Evolutionary conservation across 164 flowering plant genomes (phyloP).

Genomic region (Stephania yunnanensis): DNA sequence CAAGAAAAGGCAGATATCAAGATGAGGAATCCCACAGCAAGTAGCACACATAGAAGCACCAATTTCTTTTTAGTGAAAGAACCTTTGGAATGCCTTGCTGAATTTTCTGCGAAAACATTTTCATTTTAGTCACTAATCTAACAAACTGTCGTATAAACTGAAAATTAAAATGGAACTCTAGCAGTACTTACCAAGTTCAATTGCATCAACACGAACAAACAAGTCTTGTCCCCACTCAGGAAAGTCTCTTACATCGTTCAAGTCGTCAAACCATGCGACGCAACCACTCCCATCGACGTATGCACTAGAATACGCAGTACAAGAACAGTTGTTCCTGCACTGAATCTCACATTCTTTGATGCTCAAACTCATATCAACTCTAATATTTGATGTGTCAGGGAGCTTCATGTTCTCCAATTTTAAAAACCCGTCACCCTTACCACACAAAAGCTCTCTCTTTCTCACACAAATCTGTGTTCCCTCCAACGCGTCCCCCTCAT

Average conservation of each 20-base stretch:
- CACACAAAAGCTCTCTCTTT: slow-evolving; percentile 1
- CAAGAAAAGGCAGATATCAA: neutral
- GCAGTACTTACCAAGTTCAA: neutral
- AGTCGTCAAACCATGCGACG: neutral
- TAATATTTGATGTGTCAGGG: slow-evolving; percentile 5
- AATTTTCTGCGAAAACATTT: neutral
- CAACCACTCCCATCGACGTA: neutral
- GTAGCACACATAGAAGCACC: neutral
- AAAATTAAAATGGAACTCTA: neutral
- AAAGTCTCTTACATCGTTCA: slow-evolving; percentile 4
- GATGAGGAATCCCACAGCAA: neutral
- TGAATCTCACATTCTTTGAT: neutral
- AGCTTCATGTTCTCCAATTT: slow-evolving; percentile 2
- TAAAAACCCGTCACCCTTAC: slow-evolving; percentile 4
- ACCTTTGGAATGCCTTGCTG: neutral
- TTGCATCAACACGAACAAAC: neutral
- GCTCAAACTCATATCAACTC: neutral
- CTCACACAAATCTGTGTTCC: slow-evolving; percentile 15
- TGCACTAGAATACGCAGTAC: slow-evolving; percentile 2
- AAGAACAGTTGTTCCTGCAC: slow-evolving; percentile 9
- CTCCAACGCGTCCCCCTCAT: neutral
- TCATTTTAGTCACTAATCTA: neutral
- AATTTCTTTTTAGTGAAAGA: neutral
- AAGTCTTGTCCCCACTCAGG: slow-evolving; percentile 4
- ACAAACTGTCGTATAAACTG: neutral